phyloP scores from a whole-genome alignment of 1,139 yeast genomes.

The Lodderomyces beijingensis region DNA sequence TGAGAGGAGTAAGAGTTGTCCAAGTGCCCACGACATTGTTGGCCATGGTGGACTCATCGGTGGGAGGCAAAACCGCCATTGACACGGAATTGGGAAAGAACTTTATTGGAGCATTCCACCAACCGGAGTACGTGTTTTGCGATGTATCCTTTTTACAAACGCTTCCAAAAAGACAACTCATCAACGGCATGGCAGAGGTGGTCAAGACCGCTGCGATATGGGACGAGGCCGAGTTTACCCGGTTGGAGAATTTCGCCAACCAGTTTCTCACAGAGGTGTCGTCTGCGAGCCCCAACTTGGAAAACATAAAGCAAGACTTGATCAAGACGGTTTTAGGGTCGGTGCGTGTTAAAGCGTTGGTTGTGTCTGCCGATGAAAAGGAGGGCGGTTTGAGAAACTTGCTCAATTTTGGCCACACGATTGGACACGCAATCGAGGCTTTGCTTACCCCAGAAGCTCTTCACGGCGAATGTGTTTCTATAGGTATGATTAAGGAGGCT shows the following conservation, averaged over 20 bases:
- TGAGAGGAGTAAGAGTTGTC: conserved; percentile 95
- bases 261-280: conserved; percentile 59
- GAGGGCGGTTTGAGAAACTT: conserved; percentile 92
- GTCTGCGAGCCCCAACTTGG: conserved; percentile 47
- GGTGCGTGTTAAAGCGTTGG: conserved; percentile 86
- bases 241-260: conserved; percentile 75
- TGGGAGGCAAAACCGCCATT: conserved; percentile 98
- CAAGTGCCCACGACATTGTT: conserved; percentile 92
- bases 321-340: conserved; percentile 81
- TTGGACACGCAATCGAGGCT: conserved; percentile 98
- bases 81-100: conserved; percentile 98
- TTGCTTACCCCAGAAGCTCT: conserved; percentile 91
- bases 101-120: conserved; percentile 97
- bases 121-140: conserved; percentile 83
- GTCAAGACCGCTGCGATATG: conserved; percentile 98
- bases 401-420: conserved; percentile 93
- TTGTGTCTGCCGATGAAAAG: conserved; percentile 91
- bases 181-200: conserved; percentile 98
- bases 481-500: conserved; percentile 94
- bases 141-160: conserved; percentile 87
- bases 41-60: conserved; percentile 97
- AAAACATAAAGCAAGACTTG: conserved; percentile 66
- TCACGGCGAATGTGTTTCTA: conserved; percentile 96
- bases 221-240: conserved; percentile 82
- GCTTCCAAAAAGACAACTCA: conserved; percentile 87